A percentile compares a stretch with the other conserved stretches of the same genome.
Conservation (phyloP, 2,329 filamentous ascomycete genomes). For the Fusarium sp. region DNA sequence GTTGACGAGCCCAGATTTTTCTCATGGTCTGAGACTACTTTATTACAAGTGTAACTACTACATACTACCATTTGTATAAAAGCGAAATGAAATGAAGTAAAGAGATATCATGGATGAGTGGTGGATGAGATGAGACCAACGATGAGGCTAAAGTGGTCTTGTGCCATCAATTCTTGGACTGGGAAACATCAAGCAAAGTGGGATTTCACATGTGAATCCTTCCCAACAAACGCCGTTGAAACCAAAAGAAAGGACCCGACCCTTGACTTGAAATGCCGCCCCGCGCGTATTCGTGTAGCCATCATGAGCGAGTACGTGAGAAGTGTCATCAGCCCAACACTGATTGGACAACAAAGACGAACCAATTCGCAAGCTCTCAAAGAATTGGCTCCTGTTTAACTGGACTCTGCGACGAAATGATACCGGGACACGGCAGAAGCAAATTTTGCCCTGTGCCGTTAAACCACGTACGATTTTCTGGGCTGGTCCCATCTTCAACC, state of each 20-base stretch:
- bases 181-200: neutral
- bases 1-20: conserved; percentile 1
- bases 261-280: conserved; percentile 6
- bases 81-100: conserved; percentile 2
- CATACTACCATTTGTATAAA: conserved; percentile 7
- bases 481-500: neutral
- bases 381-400: conserved; percentile 16
- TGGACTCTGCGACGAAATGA: conserved; percentile 29
- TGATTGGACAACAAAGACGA: conserved; percentile 23
- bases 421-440: conserved; percentile 28
- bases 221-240: neutral
- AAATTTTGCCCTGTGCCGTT: conserved; percentile 24
- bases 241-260: neutral
- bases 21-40: neutral
- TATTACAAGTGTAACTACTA: conserved; percentile 17
- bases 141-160: neutral
- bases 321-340: conserved; percentile 27
- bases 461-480: conserved; percentile 31
- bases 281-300: conserved; percentile 36
- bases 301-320: conserved; percentile 14
- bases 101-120: neutral
- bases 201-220: conserved; percentile 26
- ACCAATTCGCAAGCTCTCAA: conserved; percentile 9
- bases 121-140: neutral
- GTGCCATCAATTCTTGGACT: neutral